Base-by-base conservation (phyloP, 1,284 basidiomycete species). In the Pseudozyma tsukubaensis region DNA sequence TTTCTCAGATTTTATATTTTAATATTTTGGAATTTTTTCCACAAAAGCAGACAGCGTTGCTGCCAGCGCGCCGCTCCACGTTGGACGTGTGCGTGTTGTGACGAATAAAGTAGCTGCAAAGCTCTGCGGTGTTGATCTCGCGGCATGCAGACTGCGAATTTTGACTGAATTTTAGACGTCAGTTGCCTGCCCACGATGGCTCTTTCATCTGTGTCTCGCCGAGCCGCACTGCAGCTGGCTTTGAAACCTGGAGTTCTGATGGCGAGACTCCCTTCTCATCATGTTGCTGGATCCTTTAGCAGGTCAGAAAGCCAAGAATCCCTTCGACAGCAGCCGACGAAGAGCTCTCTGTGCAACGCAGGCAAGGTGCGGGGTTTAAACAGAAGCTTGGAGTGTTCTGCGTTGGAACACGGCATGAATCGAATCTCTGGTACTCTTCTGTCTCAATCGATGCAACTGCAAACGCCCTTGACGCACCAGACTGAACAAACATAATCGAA, bases 151-250 rank as follows among this genome's bases (percentile, higher is more conserved):
- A 5, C 11, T 40, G 50, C 36, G 35, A 50, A 9, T 50, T 18
- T 3, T 29, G 4, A n/a, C 37, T n/a, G 18, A 18, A 18, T 7
- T 34, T 42, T 42, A 29, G 50, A 43, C 37, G 37, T 42, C 4
- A 42, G 18, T 21, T 4, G 10, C 14, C 34, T 21, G n/a, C 8
- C 36, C 19, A 14, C 39, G 36, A 40, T 51, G 39, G 50, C 35
- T 9, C 7, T 19, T 11, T 13, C n/a, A n/a, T n/a, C 36, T 42
- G 7, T 35, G n/a, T 45, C 43, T 55, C 54, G 37, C 54, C 37
- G 54, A 57, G 54, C 37, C 36, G 8, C 14, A 49, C 35, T 57
- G 45, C 54, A 57, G 19, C 54, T 57, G 54, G 47, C 54, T 42
- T 57, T 49, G 14, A 57, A 57, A n/a, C 37, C 6, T 29, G 24